Percentiles rank a stretch among this genome's conserved stretches.
Evolutionary conservation across 768 basidiomycete species (phyloP).

Genomic region (Collybiopsis confluens): DNA sequence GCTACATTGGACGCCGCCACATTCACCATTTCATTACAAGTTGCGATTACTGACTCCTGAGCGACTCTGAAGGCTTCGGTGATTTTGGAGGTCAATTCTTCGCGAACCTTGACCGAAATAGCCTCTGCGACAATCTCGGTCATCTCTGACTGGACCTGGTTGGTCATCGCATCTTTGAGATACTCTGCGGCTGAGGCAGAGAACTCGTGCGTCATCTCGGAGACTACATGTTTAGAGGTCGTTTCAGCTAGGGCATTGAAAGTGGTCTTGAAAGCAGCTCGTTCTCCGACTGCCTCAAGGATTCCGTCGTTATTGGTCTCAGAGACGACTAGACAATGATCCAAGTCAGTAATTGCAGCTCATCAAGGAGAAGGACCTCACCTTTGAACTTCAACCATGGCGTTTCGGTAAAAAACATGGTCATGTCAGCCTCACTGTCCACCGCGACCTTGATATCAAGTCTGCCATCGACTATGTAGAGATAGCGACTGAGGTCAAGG

Average conservation of each 20-base stretch:
- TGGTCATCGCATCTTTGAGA: background rate
- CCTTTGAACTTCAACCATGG: slow-evolving; percentile 7
- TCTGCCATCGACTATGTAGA: background rate
- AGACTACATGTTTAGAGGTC: background rate
- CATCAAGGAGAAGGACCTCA: too few species aligned
- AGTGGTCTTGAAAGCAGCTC: background rate
- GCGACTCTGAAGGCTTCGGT: background rate
- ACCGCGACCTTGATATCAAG: background rate
- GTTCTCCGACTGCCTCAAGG: background rate
- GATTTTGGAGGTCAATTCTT: background rate
- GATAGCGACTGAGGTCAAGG: slow-evolving; percentile 2
- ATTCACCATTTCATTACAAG: background rate
- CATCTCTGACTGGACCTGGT: background rate
- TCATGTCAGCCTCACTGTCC: background rate
- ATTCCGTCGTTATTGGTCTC: background rate
- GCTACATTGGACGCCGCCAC: background rate
- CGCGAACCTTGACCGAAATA: background rate
- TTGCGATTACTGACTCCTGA: background rate
- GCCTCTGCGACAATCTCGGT: background rate
- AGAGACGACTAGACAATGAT: background rate
- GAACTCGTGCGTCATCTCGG: slow-evolving; percentile 2
- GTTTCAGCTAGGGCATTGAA: background rate
- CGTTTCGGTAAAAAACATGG: slow-evolving; percentile 2
- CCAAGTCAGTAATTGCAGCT: too few species aligned
- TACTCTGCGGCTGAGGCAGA: background rate